Evolutionary conservation across 192 early-diverging fungal genomes (phyloP), one percentile per base, ranked within the genome.

Genomic region (Rhizoclosmatium sp.): DNA sequence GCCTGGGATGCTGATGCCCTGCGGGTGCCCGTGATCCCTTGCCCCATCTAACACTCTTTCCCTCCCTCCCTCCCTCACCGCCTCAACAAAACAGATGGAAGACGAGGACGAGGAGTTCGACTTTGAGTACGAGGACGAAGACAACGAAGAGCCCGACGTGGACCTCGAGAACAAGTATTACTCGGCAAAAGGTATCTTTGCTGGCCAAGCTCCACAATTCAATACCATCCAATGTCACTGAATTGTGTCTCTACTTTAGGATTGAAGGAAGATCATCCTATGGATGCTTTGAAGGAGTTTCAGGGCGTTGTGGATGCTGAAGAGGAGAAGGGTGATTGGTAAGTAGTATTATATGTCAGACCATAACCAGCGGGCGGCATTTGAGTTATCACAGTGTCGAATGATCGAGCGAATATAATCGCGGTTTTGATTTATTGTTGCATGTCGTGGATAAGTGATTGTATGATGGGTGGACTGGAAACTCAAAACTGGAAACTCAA

Each of bases 141-240:
- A 94, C 58, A 89, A 89, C 49, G 94, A 94, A 66, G 94, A 94
- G 74, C 91, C 91, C 3, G 92, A 93, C 76, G 92, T 93, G 12
- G 92, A 91, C 67, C 78, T 97, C 46, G 95, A 97, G 78, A 95
- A 97, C 81, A 93, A 90, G 71, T 97, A 97, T 82, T 95, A 97
- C 81, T 92, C 88, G 67, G 95, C 95, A 58, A 97, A 97, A 87
- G 93, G 94, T 87, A 65, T 5, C 23, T 4, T 19, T 40, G 48
- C 0, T 48, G 23, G 31, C 31, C 31, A 31, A 31, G 31, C 31
- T 31, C 31, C 31, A 31, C 31, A 31, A 31, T 31, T 31, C 31
- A 31, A 31, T 31, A 31, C 31, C 31, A 31, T 31, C 31, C 31
- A 31, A 31, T 0, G 31, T 31, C 0, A 31, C 31, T 31, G 31